phyloP scores from a whole-genome alignment of 768 basidiomycete genomes.

The Kwoniella sp. region DNA sequence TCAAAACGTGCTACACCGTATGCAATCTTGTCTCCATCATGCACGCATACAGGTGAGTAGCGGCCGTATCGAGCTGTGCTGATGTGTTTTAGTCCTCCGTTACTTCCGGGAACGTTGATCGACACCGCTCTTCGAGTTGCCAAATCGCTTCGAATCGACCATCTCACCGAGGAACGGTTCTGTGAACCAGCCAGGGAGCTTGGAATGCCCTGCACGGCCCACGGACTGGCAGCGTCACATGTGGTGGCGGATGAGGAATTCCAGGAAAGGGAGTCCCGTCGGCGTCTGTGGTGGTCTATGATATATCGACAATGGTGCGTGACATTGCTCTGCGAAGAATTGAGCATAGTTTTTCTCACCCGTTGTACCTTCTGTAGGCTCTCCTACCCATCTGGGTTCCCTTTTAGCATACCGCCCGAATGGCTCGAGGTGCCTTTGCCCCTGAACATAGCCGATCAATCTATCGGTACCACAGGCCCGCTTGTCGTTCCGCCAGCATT shows the following conservation, averaged over 20 bases:
- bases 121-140: neutral
- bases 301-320: neutral
- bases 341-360: too few species aligned
- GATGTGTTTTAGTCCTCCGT: neutral
- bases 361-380: neutral
- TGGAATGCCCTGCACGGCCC: neutral
- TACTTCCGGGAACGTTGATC: neutral
- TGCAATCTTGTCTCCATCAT: neutral
- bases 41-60: neutral
- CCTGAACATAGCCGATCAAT: neutral
- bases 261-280: neutral
- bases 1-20: neutral
- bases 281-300: neutral
- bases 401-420: neutral
- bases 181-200: neutral
- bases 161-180: neutral
- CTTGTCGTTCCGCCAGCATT: neutral
- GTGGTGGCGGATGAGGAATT: neutral
- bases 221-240: neutral
- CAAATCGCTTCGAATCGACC: neutral
- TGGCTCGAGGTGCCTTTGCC: neutral
- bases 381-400: neutral
- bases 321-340: neutral
- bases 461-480: neutral
- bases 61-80: neutral